Conservation (phyloP, 345 rosid species). For the Raphanus raphanistrum region DNA sequence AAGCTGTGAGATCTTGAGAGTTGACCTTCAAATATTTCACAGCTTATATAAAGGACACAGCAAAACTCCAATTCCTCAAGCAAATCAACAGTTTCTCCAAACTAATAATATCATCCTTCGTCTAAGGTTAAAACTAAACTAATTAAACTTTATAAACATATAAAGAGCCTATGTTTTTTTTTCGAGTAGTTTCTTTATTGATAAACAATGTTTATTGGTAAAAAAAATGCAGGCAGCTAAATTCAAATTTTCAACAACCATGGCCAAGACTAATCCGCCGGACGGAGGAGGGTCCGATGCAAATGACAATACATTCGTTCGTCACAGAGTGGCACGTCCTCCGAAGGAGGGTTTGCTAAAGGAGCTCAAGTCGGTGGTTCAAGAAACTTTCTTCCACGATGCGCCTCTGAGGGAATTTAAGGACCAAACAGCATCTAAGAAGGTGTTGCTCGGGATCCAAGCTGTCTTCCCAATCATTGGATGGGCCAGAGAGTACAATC, state of each 20-base stretch:
- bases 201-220: slow-evolving; percentile 9
- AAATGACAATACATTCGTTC: not conserved
- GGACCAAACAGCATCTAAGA: slow-evolving; percentile 59
- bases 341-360: slow-evolving; percentile 63
- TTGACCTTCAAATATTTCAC: slow-evolving; percentile 28
- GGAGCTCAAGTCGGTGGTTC: slow-evolving; percentile 53
- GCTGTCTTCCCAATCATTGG: slow-evolving; percentile 78
- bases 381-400: slow-evolving; percentile 86
- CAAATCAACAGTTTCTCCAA: slow-evolving; percentile 1
- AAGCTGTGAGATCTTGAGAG: slow-evolving; percentile 18
- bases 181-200: not conserved
- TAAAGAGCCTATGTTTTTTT: not conserved
- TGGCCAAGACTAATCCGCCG: slow-evolving; percentile 24
- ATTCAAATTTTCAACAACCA: slow-evolving; percentile 4
- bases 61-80: not conserved
- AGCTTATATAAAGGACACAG: slow-evolving; percentile 25
- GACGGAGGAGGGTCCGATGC: slow-evolving; percentile 17
- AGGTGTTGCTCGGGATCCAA: slow-evolving; percentile 61
- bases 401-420: slow-evolving; percentile 81
- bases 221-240: slow-evolving; percentile 11
- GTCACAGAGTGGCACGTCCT: slow-evolving; percentile 71
- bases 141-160: not conserved
- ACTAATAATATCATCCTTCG: not conserved
- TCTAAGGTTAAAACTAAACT: slow-evolving; percentile 12
- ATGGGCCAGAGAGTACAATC: slow-evolving; percentile 67